phyloP scores from a whole-genome alignment of 768 basidiomycete genomes.

The Lactifluus hygrophoroides region DNA sequence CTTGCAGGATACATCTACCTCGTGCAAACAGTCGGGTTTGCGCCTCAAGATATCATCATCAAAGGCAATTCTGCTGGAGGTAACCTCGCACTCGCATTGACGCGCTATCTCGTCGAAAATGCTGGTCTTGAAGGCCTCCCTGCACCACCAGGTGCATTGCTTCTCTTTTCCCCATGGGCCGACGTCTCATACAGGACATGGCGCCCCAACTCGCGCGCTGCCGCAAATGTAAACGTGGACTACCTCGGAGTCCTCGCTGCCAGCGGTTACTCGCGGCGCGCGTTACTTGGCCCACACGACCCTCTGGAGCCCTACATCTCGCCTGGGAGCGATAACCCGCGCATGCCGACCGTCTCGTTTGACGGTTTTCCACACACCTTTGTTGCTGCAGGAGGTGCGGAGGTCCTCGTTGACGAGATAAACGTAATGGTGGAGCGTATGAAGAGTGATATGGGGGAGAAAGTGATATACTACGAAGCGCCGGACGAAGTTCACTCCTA shows the following conservation, averaged over 20 bases:
- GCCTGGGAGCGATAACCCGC: constrained; percentile 1
- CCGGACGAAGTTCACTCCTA: constrained; percentile 38
- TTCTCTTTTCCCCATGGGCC: background rate
- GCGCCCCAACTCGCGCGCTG: background rate
- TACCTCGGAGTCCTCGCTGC: background rate
- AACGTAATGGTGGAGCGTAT: background rate
- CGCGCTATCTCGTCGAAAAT: background rate
- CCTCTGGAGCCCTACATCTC: constrained; percentile 8
- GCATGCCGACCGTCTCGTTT: background rate
- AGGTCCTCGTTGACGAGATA: constrained; percentile 3
- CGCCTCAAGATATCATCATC: background rate
- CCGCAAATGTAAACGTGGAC: background rate
- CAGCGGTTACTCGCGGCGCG: background rate
- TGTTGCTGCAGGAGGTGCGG: constrained; percentile 4
- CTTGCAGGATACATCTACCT: background rate
- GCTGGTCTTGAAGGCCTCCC: background rate
- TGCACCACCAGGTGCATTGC: no score
- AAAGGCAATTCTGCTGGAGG: background rate
- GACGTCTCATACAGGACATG: background rate
- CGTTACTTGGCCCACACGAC: no score
- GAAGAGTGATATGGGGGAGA: background rate
- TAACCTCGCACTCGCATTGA: no score
- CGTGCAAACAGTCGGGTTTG: background rate
- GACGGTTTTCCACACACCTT: constrained; percentile 5
- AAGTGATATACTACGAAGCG: constrained; percentile 6